Base-by-base conservation (phyloP, 352 stramenopile genomes). In the Pythium diclinum region DNA sequence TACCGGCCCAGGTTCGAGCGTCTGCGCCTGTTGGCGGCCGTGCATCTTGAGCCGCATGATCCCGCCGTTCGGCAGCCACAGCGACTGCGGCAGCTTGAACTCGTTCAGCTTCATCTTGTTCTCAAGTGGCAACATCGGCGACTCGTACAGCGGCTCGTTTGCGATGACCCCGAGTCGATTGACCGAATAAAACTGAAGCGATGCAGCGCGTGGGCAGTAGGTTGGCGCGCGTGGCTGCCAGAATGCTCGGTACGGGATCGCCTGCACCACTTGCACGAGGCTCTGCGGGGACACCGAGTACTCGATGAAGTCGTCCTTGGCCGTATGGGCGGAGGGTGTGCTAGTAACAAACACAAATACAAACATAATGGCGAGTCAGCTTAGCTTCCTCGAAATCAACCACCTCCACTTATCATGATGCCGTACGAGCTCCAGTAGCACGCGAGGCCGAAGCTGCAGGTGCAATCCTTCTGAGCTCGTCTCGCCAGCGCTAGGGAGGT, bases 371-470 rank as follows among this genome's bases (percentile, higher is more conserved):
- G n/a, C n/a, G n/a, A 34, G 34, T 8, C 34, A 40, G 9, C 6
- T 40, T 40, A 40, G 34, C 34, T 13, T 3, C 5, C n/a, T n/a
- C n/a, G n/a, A n/a, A n/a, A n/a, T 40, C 34, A 6, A 40, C 6
- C 14, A 6, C 6, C 3, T 14, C 10, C 9, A 3, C 2, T 40
- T 40, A 25, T 3, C 17, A 65, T 32, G 16, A 42, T 21, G 60
- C 52, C 68, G 34, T 76, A 92, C 84, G 72, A 89, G 82, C 82
- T 93, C 82, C 83, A 93, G 66, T 93, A 93, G 73, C 85, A 92
- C 23, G 81, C 59, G 5, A 53, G 59, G 40, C 81, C 71, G 57
- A 63, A 75, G 1, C 76, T 71, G 64, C 84, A 91, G 49, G n/a
- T n/a, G n/a, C n/a, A n/a, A n/a, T n/a, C n/a, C n/a, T 14, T 40